Conservation (phyloP, 352 stramenopile genomes). For the Phytophthora pluvialis region DNA sequence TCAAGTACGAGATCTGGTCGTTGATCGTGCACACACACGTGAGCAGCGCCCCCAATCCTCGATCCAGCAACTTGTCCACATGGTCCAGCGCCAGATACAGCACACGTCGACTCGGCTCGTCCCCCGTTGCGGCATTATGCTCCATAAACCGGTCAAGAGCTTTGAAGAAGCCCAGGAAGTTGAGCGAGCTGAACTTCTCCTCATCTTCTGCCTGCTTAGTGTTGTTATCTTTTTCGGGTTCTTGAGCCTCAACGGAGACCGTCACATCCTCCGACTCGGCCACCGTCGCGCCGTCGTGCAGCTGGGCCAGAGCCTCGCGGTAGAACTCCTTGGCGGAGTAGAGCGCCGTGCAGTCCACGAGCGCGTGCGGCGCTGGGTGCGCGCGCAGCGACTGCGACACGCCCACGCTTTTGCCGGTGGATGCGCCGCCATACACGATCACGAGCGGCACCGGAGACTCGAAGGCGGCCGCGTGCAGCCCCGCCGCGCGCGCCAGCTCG, state of each 20-base stretch:
- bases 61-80: conserved; percentile 68
- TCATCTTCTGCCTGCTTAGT: conserved; percentile 18
- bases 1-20: conserved; percentile 65
- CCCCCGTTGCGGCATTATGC: conserved; percentile 9
- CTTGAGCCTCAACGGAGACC: conserved; percentile 8
- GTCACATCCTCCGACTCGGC: conserved; percentile 15
- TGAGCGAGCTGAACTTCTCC: conserved; percentile 60
- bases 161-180: conserved; percentile 77
- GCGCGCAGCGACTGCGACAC: conserved; percentile 49
- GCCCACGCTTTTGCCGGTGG: conserved; percentile 77
- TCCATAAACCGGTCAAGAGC: conserved; percentile 60
- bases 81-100: conserved; percentile 76
- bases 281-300: conserved; percentile 39
- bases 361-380: conserved; percentile 45
- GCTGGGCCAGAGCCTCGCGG: conserved; percentile 69
- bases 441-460: conserved; percentile 67
- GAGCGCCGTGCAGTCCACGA: conserved; percentile 77
- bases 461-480: conserved; percentile 40
- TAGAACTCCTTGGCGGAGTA: conserved; percentile 76
- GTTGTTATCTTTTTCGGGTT: conserved; percentile 7
- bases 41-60: conserved; percentile 58
- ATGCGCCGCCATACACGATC: conserved; percentile 76
- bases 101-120: conserved; percentile 25
- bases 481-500: conserved; percentile 53
- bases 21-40: conserved; percentile 76